These are phyloP conservation scores for Ehretia macrophylla DNA, from an alignment of 257 asterid species.

Conservation along the genomic window DNA sequence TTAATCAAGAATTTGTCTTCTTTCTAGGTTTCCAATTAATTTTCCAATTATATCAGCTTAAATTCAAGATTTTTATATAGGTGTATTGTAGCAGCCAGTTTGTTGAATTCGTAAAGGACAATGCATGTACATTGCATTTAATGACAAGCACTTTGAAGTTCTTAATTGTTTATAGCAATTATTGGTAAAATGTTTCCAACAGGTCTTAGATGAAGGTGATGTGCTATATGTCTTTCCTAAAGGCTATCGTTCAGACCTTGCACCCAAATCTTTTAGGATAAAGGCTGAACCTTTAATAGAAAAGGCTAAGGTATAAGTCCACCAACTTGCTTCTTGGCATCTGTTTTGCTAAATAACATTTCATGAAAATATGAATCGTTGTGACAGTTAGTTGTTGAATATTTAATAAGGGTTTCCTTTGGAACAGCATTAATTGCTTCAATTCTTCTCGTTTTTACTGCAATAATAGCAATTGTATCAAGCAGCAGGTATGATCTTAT, in stretches of 20 bases:
- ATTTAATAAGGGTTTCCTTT: constrained; percentile 83
- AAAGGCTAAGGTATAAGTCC: constrained; percentile 69
- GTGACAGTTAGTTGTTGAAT: constrained; percentile 81
- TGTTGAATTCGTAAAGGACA: too few species aligned
- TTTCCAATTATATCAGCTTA: too few species aligned
- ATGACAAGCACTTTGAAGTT: background rate
- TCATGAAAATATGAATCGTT: constrained; percentile 4
- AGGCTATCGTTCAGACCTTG: constrained; percentile 71
- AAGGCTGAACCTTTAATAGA: constrained; percentile 73
- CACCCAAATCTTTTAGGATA: constrained; percentile 74
- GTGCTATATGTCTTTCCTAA: constrained; percentile 78
- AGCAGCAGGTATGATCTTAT: constrained; percentile 62
- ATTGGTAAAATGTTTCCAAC: constrained; percentile 18
- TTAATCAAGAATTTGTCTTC: too few species aligned
- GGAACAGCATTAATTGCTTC: constrained; percentile 98
- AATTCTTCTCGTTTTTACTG: constrained; percentile 74
- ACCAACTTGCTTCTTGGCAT: background rate
- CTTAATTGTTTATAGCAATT: background rate
- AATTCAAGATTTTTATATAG: too few species aligned
- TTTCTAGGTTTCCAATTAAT: too few species aligned
- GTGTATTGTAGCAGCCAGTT: too few species aligned
- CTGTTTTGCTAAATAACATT: background rate
- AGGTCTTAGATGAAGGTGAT: constrained; percentile 99
- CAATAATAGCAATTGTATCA: constrained; percentile 72
- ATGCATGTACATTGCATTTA: too few species aligned